These are phyloP conservation scores for Xylaria curta DNA, from an alignment of 495 filamentous ascomycete genomes.

Conservation along the genomic window DNA sequence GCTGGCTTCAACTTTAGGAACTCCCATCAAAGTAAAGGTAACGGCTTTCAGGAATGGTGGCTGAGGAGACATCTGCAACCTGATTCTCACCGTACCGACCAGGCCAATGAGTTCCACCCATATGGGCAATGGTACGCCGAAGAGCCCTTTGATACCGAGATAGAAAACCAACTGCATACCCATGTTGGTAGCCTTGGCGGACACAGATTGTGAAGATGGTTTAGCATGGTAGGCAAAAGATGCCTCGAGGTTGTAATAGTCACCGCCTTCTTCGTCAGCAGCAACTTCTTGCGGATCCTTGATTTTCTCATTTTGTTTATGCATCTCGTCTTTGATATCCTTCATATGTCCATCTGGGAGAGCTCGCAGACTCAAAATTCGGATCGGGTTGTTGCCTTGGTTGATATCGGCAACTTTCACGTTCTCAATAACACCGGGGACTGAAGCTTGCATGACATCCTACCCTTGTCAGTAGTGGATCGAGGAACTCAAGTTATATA, in stretches of 20 bases:
- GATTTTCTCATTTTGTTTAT: conserved; percentile 75
- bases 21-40: conserved; percentile 91
- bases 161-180: conserved; percentile 95
- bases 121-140: conserved; percentile 88
- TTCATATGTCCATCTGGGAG: conserved; percentile 82
- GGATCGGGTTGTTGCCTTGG: conserved; percentile 87
- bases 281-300: conserved; percentile 88
- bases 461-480: conserved; percentile 61
- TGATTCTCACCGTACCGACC: conserved; percentile 82
- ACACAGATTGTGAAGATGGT: conserved; percentile 69
- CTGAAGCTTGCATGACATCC: conserved; percentile 95
- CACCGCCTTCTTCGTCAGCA: conserved; percentile 88
- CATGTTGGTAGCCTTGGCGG: conserved; percentile 89
- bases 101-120: conserved; percentile 84
- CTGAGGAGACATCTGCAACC: conserved; percentile 84
- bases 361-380: conserved; percentile 87
- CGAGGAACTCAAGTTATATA: background rate
- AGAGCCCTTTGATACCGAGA: conserved; percentile 80
- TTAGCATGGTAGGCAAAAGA: conserved; percentile 91
- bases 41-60: conserved; percentile 90
- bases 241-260: conserved; percentile 94
- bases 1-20: conserved; percentile 87
- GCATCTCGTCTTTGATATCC: conserved; percentile 79
- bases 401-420: conserved; percentile 96
- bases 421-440: conserved; percentile 88